Evolutionary conservation across 306 rosid species (phyloP), one percentile per base, ranked within the genome.

Genomic region (Trichosanthes cucumerina): DNA sequence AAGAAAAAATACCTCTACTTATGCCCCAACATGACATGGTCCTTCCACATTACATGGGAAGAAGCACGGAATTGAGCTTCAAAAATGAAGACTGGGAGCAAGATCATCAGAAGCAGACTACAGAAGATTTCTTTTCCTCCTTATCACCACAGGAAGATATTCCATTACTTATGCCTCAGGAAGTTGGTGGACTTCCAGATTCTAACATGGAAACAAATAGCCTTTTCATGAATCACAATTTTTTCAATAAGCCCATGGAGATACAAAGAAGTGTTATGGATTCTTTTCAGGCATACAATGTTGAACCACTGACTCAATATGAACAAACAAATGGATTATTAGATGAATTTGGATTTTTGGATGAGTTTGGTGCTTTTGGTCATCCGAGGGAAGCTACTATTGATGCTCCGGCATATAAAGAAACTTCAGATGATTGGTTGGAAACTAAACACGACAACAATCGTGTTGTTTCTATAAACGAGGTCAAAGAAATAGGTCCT

Each of bases 21-120:
- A 82, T 86, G 87, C 89, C 89, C 59, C 87, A 84, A 33, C 87
- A 86, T 75, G 82, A 86, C 80, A 84, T 84, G 86, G 89, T 84
- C 75, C 71, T 86, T 60, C 89, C 89, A 36, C 89, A 82, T 77
- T 86, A 86, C 82, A 57, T 84, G 86, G 86, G 87, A 84, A 86
- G 58, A 82, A 82, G 83, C 52, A 80, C 62, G 6, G 84, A 79
- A 47, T 79, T 23, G 41, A 64, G 79, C 82, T 44, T 86, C 11
- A 66, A 80, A 69, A 80, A 23, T 52, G 68, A 54, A 7, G 79
- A n/a, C 49, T n/a, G 47, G 23, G 81, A 79, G 69, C 84, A 78
- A 54, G 75, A 72, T 47, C 80, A 56, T 15, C 74, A 50, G 11
- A 39, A 39, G 36, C 59, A 72, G 49, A 43, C 15, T 18, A 77